Base-by-base conservation (phyloP, 768 basidiomycete genomes). In the Crassisporium funariophilum region DNA sequence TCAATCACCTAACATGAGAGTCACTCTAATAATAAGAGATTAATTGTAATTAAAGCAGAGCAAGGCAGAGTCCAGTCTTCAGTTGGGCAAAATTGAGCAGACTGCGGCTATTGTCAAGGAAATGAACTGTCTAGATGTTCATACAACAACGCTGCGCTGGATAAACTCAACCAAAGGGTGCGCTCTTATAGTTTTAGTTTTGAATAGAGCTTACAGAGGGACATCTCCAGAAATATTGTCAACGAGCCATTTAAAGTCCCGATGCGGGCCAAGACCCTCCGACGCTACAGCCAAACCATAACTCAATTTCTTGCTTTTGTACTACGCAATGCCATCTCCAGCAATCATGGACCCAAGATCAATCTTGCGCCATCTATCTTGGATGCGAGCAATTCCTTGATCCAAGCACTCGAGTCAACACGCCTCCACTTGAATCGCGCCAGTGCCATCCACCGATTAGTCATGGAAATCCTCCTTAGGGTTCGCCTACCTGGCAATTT, bases 221-320 rank as follows among this genome's bases (percentile, higher is more conserved):
- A 7, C 13, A 29, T 13, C 27, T 29, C 13, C 27, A 43, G 29
- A 16, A 29, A n/a, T 10, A 33, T 43, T 31, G 12, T 31, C 22
- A 43, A 43, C 27, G 17, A 23, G 31, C 41, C 41, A n/a, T 22
- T 33, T 15, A 43, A 43, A 33, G 41, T 43, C 41, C 41, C 41
- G 16, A n/a, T 43, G 24, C 22, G 29, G 24, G 17, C 22, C 4
- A 33, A 43, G 9, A 33, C 41, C 27, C 16, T 29, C 16, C n/a
- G 17, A 4, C 41, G 39, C 9, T 41, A 41, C 39, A 24, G 19
- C 25, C 39, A 25, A 41, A 41, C 39, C 22, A 15, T 23, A 23
- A 23, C 22, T 2, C 39, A 25, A 6, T 22, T 41, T 23, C 11
- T 41, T 8, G 39, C 25, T 20, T 41, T 41, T 15, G 22, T 22